Percentiles rank a stretch among this genome's conserved stretches.
Evolutionary conservation across 805 yeast species (phyloP).

Genomic region (Monosporozyma unispora): DNA sequence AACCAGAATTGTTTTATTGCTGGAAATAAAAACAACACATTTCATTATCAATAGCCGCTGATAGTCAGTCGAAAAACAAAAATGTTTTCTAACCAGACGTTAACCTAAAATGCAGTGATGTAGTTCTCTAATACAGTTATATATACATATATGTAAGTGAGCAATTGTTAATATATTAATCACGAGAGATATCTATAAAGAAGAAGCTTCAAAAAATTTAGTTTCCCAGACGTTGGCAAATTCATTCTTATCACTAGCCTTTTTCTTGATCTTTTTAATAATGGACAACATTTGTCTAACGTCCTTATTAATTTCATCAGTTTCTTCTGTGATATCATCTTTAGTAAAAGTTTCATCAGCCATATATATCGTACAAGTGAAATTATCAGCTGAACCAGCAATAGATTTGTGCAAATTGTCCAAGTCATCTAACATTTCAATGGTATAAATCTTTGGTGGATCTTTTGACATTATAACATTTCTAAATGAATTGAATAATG

Average conservation of each 20-base stretch:
- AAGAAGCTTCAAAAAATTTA: slow-evolving; percentile 18
- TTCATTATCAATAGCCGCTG: too few species aligned
- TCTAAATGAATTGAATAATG: slow-evolving; percentile 48
- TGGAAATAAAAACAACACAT: too few species aligned
- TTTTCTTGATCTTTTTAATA: slow-evolving; percentile 39
- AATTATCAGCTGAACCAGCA: slow-evolving; percentile 44
- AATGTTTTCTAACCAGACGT: too few species aligned
- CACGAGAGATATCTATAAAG: slow-evolving; percentile 1
- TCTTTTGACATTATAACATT: slow-evolving; percentile 43
- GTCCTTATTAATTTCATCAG: slow-evolving; percentile 18
- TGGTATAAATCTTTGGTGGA: slow-evolving; percentile 16
- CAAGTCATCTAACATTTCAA: slow-evolving; percentile 40
- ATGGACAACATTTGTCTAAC: slow-evolving; percentile 28
- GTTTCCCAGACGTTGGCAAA: slow-evolving; percentile 30
- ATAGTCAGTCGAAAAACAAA: too few species aligned
- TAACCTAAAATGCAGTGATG: neutral
- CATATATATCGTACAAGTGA: slow-evolving; percentile 49
- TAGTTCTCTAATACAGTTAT: neutral
- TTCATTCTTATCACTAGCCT: slow-evolving; percentile 40
- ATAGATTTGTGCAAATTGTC: slow-evolving; percentile 35
- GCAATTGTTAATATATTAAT: neutral
- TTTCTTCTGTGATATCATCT: slow-evolving; percentile 25
- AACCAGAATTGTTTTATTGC: too few species aligned
- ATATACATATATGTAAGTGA: neutral
- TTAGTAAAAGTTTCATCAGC: slow-evolving; percentile 27